phyloP scores from a whole-genome alignment of 176 grass and related monocot species.

The Rhynchospora tenuis region DNA sequence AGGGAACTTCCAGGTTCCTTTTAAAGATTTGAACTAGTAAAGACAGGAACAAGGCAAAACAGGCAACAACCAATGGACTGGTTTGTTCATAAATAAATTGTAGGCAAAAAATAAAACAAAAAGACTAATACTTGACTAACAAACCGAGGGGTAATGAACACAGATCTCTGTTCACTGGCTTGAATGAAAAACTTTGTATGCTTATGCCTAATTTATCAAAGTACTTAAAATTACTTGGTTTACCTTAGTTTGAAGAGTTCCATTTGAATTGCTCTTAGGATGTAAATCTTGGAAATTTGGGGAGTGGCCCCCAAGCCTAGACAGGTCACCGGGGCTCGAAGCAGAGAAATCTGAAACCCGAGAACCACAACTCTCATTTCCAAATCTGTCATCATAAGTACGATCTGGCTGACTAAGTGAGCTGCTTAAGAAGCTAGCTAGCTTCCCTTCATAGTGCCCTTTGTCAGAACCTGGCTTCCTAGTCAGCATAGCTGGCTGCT shows the following conservation, averaged over 20 bases:
- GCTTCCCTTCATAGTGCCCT: slow-evolving; percentile 55
- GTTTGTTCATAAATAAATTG: not conserved
- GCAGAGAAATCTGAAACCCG: slow-evolving; percentile 55
- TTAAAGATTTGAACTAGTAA: not conserved
- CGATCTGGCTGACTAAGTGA: slow-evolving; percentile 49
- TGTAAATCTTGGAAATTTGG: slow-evolving; percentile 44
- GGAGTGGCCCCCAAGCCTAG: slow-evolving; percentile 33
- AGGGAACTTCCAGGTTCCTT: not conserved
- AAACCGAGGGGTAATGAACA: not conserved
- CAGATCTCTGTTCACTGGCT: not conserved
- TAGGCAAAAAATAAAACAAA: not conserved
- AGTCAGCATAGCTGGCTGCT: slow-evolving; percentile 47
- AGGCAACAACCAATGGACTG: not conserved
- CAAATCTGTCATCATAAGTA: slow-evolving; percentile 47
- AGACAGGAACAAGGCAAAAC: not conserved
- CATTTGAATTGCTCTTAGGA: slow-evolving; percentile 30
- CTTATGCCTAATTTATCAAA: slow-evolving; percentile 9
- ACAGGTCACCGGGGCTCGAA: slow-evolving; percentile 36
- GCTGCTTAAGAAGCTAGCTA: slow-evolving; percentile 49
- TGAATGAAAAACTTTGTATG: not conserved
- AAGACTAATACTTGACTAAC: not conserved
- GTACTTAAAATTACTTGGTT: slow-evolving; percentile 3
- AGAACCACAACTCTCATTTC: slow-evolving; percentile 38
- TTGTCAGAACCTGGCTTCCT: slow-evolving; percentile 88
- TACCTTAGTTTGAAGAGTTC: slow-evolving; percentile 28